These are phyloP conservation scores for Astrephomene gubernaculifera DNA, from an alignment of 139 green algal species.

Conservation along the genomic window DNA sequence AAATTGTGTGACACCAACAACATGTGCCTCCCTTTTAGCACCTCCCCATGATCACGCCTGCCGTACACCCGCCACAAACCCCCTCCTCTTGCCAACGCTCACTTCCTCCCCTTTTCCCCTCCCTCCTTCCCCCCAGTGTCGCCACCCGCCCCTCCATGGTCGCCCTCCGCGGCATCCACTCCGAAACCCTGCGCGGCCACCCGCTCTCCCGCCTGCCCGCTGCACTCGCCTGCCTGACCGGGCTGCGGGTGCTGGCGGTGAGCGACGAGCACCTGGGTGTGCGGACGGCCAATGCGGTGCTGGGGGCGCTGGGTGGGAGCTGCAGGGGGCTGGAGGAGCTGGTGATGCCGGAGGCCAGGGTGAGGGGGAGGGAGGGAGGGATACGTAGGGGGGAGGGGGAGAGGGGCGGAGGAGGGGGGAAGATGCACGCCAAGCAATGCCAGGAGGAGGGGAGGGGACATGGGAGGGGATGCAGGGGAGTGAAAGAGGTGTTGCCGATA, in stretches of 20 bases:
- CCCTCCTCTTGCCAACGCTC: not conserved
- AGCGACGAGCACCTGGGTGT: conserved; percentile 20
- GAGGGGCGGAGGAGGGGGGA: too few species aligned
- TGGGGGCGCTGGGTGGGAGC: not conserved
- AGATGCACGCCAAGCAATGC: too few species aligned
- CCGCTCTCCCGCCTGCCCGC: conserved; percentile 10
- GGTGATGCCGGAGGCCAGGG: conserved; percentile 38
- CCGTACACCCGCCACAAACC: too few species aligned
- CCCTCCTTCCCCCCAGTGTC: not conserved
- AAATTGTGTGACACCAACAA: too few species aligned
- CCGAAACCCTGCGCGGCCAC: conserved; percentile 27
- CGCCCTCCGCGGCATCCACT: conserved; percentile 36
- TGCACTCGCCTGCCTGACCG: not conserved
- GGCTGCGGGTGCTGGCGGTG: conserved; percentile 7
- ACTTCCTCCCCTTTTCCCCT: not conserved
- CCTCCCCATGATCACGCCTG: too few species aligned
- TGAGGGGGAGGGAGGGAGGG: not conserved
- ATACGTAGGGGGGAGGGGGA: too few species aligned
- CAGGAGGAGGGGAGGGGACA: too few species aligned
- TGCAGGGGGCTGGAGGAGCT: conserved; percentile 27
- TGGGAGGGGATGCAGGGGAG: too few species aligned
- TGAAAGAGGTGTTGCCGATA: too few species aligned
- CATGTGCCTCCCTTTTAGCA: too few species aligned
- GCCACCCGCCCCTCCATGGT: conserved; percentile 24
- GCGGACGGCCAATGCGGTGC: conserved; percentile 23